phyloP scores from a whole-genome alignment of 768 basidiomycete genomes.

The Omphalotus guepiniiformis region DNA sequence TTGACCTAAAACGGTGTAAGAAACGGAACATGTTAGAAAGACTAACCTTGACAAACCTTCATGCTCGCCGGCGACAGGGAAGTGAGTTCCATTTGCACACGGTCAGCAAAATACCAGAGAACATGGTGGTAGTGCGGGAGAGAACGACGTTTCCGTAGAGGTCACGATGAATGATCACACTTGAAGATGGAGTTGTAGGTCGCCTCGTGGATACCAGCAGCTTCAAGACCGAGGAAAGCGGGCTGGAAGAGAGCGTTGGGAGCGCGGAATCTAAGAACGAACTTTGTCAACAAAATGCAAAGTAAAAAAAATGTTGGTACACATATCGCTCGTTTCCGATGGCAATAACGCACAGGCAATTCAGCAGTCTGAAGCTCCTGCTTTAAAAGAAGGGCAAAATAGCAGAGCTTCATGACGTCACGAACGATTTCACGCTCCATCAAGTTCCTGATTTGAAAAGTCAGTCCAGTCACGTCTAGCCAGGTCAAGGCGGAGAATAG shows the following conservation, averaged over 20 bases:
- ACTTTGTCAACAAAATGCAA: neutral
- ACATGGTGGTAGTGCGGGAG: constrained; percentile 55
- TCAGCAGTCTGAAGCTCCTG: constrained; percentile 71
- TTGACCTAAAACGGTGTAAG: constrained; percentile 37
- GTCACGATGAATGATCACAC: constrained; percentile 47
- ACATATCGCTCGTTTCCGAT: constrained; percentile 59
- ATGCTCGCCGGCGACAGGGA: constrained; percentile 8
- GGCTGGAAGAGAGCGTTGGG: constrained; percentile 75
- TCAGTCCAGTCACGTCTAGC: constrained; percentile 92
- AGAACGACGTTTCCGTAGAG: constrained; percentile 53
- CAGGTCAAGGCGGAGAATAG: constrained; percentile 88
- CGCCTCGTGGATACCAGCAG: constrained; percentile 58
- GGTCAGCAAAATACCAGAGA: constrained; percentile 53
- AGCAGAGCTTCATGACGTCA: constrained; percentile 77
- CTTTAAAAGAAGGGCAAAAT: constrained; percentile 74
- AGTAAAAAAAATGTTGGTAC: neutral
- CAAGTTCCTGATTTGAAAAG: constrained; percentile 69
- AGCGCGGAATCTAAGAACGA: constrained; percentile 41
- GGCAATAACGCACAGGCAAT: constrained; percentile 66
- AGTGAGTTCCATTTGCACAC: constrained; percentile 35
- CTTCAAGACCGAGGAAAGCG: constrained; percentile 60
- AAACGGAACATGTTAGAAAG: neutral
- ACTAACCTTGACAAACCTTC: constrained; percentile 1
- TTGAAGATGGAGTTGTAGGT: constrained; percentile 60
- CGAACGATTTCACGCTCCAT: constrained; percentile 70